A percentile compares a stretch with the other conserved stretches of the same genome.
phyloP scores from a whole-genome alignment of 768 basidiomycete species.

The Mycena sanguinolenta region DNA sequence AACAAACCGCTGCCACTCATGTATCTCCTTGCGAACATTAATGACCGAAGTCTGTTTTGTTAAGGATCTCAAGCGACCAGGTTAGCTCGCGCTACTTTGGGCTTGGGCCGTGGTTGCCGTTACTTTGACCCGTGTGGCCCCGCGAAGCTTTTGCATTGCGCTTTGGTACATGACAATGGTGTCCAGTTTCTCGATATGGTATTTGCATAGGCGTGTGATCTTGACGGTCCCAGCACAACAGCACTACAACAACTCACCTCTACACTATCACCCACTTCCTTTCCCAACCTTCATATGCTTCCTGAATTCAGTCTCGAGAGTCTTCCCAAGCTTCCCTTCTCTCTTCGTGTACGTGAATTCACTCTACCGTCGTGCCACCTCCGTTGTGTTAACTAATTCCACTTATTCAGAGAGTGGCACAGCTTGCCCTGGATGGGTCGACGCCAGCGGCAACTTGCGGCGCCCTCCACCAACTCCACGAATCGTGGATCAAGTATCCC shows the following conservation, averaged over 20 bases:
- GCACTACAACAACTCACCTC: background rate
- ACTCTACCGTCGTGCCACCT: background rate
- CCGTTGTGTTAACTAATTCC: no score
- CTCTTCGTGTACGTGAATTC: background rate
- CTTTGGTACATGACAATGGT: conserved; percentile 1
- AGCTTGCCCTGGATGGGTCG: no score
- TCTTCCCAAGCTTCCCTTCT: background rate
- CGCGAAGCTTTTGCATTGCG: background rate
- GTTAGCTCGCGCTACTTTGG: background rate
- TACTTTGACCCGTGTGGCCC: background rate
- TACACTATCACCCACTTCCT: background rate
- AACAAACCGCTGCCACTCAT: no score
- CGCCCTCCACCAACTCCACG: no score
- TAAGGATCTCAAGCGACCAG: no score
- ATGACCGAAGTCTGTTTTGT: no score
- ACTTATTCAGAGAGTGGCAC: no score
- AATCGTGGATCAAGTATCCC: no score
- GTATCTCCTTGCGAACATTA: no score
- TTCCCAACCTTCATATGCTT: background rate
- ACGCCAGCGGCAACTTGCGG: no score
- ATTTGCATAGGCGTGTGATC: no score
- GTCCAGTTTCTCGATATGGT: background rate
- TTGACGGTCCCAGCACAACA: background rate
- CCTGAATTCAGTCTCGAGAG: background rate
- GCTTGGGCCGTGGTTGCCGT: conserved; percentile 1